phyloP scores from a whole-genome alignment of 495 filamentous ascomycete species.

The Xylaria cubensis region DNA sequence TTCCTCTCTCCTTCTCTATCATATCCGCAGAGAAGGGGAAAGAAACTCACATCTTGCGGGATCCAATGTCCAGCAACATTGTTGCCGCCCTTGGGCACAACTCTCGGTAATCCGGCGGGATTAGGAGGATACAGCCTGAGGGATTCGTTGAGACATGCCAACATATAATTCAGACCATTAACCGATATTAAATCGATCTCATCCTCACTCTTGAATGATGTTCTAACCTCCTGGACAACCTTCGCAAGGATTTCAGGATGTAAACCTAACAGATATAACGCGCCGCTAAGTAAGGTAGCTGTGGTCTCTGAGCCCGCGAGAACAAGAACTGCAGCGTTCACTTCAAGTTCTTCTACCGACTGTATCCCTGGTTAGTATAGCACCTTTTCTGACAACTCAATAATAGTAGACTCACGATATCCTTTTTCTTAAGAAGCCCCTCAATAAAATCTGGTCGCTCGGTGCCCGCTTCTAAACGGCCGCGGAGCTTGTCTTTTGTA shows the following conservation, averaged over 20 bases:
- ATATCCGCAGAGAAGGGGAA: background rate
- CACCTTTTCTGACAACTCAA: background rate
- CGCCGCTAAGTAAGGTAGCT: background rate
- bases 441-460: slow-evolving; percentile 38
- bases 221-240: slow-evolving; percentile 56
- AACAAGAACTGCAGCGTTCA: background rate
- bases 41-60: slow-evolving; percentile 44
- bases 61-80: slow-evolving; percentile 52
- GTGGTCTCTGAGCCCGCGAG: background rate
- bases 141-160: slow-evolving; percentile 61
- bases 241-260: slow-evolving; percentile 47
- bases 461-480: slow-evolving; percentile 29
- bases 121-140: slow-evolving; percentile 63
- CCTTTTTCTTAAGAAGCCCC: slow-evolving; percentile 59
- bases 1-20: background rate
- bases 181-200: slow-evolving; percentile 58
- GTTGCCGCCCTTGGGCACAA: slow-evolving; percentile 50
- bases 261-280: slow-evolving; percentile 46
- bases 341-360: background rate
- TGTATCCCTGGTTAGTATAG: background rate
- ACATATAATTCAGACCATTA: slow-evolving; percentile 55
- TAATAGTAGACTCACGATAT: slow-evolving; percentile 50
- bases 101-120: slow-evolving; percentile 49
- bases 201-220: slow-evolving; percentile 47
- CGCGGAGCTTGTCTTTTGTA: slow-evolving; percentile 3